Percentiles rank a stretch among this genome's conserved stretches.
Evolutionary conservation across 164 flowering plant genomes (phyloP).

Genomic region (grape (Vitis vinifera)): DNA sequence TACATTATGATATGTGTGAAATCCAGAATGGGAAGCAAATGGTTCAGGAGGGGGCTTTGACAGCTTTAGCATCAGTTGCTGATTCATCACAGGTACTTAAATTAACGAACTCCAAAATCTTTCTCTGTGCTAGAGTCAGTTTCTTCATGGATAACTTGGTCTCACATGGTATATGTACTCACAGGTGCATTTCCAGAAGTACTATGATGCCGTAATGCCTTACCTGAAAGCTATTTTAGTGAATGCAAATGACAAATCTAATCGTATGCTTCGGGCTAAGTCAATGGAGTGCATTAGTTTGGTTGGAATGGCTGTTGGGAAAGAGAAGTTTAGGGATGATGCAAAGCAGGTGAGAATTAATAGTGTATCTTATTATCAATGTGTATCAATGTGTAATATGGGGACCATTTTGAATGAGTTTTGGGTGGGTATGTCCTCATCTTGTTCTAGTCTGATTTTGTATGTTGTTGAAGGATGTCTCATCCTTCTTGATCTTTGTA

Average conservation of each 20-base stretch:
- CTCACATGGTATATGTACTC: constrained; percentile 2
- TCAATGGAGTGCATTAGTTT: constrained; percentile 99
- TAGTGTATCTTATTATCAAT: neutral
- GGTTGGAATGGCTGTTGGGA: constrained; percentile 99
- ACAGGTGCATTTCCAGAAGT: constrained; percentile 93
- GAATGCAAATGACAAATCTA: constrained; percentile 92
- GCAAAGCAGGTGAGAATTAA: constrained; percentile 76
- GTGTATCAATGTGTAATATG: too few species aligned
- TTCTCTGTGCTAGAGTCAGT: neutral
- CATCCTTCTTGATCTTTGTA: too few species aligned
- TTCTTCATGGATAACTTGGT: neutral
- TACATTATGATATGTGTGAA: neutral
- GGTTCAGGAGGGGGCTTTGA: constrained; percentile 99
- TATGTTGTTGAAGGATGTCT: too few species aligned
- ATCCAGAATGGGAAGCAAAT: constrained; percentile 94
- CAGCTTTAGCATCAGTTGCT: constrained; percentile 99
- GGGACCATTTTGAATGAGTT: too few species aligned
- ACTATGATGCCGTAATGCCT: constrained; percentile 98
- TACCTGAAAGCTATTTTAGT: constrained; percentile 83
- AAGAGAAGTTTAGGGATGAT: constrained; percentile 94
- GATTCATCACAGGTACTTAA: constrained; percentile 93
- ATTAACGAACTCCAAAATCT: neutral
- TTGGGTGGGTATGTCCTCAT: too few species aligned
- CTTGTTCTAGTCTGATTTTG: too few species aligned
- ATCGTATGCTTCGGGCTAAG: constrained; percentile 99